Base-by-base conservation (phyloP, 106 monocot genomes). In the Triglochin maritima region DNA sequence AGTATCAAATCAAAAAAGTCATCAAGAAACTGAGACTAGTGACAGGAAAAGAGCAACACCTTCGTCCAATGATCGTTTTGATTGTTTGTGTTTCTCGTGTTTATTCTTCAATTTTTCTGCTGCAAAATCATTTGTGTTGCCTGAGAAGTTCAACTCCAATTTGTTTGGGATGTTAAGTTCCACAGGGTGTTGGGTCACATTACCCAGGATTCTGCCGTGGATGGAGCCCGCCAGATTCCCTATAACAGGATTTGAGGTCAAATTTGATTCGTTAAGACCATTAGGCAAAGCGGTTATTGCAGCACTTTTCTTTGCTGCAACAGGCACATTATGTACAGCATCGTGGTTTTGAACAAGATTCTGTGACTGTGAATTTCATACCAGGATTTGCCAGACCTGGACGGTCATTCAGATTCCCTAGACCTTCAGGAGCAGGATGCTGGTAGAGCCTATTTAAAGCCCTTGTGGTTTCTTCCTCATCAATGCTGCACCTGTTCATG, bases 1-100 rank as follows among this genome's bases (percentile, higher is more conserved):
- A 72, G 10, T 41, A 9, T 41, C 47, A 62, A 46, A 13, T 57
- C 13, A 17, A 59, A 14, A 16, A 46, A 62, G 47, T 29, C 50
- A 6, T n/a, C 70, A 53, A 43, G 67, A 29, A 29, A 29, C 29
- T 1, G 29, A 74, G 64, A 78, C 47, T 69, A 52, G 47, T 14
- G 49, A 72, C 16, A 77, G 15, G 44, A 50, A 65, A 63, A 41
- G 17, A 70, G 71, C 13, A 55, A n/a, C 29, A 96, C 90, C 90
- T 90, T 71, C 83, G 73, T 84, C 78, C 44, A 78, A 82, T 61
- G 60, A 74, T 14, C 63, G 68, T 17, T 63, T 69, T 52, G 49
- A 45, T 47, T 49, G 64, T 80, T 76, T 76, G 62, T 71, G 69
- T 64, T 78, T 81, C 61, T 81, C 73, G 17, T 71, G 54, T 73